A percentile compares a stretch with the other conserved stretches of the same genome.
Conservation (phyloP, 495 filamentous ascomycete species). For the Bathelium albidoporum region DNA sequence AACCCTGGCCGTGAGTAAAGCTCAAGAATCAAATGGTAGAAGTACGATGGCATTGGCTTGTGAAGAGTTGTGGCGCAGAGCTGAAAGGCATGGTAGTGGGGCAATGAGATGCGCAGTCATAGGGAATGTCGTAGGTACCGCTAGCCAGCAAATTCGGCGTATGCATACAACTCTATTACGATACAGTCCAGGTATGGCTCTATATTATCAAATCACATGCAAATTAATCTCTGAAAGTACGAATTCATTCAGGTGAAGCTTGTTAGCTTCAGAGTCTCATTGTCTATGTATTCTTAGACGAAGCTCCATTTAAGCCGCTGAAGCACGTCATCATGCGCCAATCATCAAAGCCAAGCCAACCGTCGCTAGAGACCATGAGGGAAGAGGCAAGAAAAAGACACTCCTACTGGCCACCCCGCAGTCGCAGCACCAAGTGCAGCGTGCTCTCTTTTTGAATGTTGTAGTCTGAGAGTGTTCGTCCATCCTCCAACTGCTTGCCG, state of each 20-base stretch:
- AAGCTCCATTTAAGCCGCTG: neutral
- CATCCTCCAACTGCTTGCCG: slow-evolving; percentile 87
- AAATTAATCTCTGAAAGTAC: too few relatives aligned
- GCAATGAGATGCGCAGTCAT: too few relatives aligned
- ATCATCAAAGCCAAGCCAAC: neutral
- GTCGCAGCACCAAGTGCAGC: slow-evolving; percentile 87
- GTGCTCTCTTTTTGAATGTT: slow-evolving; percentile 99
- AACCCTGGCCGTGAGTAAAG: slow-evolving; percentile 49
- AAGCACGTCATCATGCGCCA: neutral
- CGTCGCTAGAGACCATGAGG: neutral
- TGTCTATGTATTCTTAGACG: neutral
- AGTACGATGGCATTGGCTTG: slow-evolving; percentile 64
- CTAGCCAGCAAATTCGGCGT: too few relatives aligned
- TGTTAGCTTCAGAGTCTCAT: neutral
- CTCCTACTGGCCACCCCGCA: slow-evolving; percentile 98
- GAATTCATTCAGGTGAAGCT: neutral
- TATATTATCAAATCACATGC: too few relatives aligned
- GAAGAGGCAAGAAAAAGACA: slow-evolving; percentile 21
- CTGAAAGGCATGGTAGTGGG: too few relatives aligned
- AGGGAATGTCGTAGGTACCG: too few relatives aligned
- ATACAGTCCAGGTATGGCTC: too few relatives aligned
- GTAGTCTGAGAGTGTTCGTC: slow-evolving; percentile 91
- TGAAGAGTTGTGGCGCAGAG: neutral
- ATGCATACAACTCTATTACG: too few relatives aligned
- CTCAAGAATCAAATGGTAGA: slow-evolving; percentile 86